These are phyloP conservation scores for Vitis riparia DNA, from an alignment of 164 flowering plant species.

Conservation along the genomic window DNA sequence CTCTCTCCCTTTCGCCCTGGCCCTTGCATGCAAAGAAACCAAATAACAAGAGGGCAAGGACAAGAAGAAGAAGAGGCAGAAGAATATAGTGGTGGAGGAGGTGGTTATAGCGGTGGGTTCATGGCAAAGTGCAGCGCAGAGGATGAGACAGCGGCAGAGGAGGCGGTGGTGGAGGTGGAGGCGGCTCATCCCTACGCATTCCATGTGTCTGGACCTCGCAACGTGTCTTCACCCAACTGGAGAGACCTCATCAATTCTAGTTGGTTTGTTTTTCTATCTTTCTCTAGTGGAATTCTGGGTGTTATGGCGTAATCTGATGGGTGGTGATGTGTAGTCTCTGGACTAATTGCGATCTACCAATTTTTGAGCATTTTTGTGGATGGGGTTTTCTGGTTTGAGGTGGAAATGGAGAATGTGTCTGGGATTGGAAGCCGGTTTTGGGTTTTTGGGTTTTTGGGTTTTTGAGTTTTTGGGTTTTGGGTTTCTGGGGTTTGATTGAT, in stretches of 20 bases:
- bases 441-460: no score
- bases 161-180: constrained; percentile 11
- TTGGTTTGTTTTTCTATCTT: constrained; percentile 42
- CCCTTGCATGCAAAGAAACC: neutral
- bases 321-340: neutral
- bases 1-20: constrained; percentile 15
- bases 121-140: constrained; percentile 37
- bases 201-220: constrained; percentile 88
- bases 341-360: neutral
- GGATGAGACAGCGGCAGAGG: constrained; percentile 17
- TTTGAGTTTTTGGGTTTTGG: no score
- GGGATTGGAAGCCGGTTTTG: no score
- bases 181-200: constrained; percentile 76
- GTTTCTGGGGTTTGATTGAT: no score
- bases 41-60: neutral
- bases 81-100: neutral
- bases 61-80: constrained; percentile 3
- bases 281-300: neutral
- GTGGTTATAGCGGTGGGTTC: constrained; percentile 1
- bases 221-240: constrained; percentile 79
- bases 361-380: neutral
- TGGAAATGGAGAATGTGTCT: no score
- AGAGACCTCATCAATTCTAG: constrained; percentile 77
- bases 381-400: no score
- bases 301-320: neutral